Percentiles rank a stretch among this genome's conserved stretches.
phyloP scores from a whole-genome alignment of 805 yeast genomes.

The Cyberlindnera japonica region DNA sequence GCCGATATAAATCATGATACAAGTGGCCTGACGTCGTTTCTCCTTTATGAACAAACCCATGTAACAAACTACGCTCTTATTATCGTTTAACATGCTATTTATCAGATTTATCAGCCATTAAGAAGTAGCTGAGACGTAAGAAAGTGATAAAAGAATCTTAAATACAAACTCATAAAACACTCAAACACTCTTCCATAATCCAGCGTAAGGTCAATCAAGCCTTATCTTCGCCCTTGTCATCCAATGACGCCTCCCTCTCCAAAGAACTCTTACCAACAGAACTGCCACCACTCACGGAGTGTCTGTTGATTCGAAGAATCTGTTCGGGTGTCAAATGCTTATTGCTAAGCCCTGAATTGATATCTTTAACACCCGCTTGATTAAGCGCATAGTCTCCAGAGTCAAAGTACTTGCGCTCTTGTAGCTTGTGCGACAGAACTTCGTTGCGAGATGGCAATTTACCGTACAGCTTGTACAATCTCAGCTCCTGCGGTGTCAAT shows the following conservation, averaged over 20 bases:
- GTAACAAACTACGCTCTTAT: no score
- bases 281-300: conserved; percentile 53
- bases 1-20: no score
- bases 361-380: conserved; percentile 49
- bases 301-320: conserved; percentile 57
- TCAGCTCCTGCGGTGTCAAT: conserved; percentile 63
- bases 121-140: no score
- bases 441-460: conserved; percentile 80
- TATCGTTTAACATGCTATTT: no score
- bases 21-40: no score
- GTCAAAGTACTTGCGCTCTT: conserved; percentile 89
- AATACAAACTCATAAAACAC: not conserved
- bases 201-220: not conserved
- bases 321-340: conserved; percentile 36
- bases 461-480: conserved; percentile 77
- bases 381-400: conserved; percentile 93
- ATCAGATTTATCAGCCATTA: no score
- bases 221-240: conserved; percentile 4
- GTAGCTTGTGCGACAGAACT: conserved; percentile 66
- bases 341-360: conserved; percentile 20
- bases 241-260: conserved; percentile 44
- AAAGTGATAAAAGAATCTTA: not conserved
- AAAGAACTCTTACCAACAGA: conserved; percentile 43
- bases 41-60: no score
- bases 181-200: no score